phyloP scores from a whole-genome alignment of 2,329 filamentous ascomycete genomes.

The Thermoascus crustaceus region DNA sequence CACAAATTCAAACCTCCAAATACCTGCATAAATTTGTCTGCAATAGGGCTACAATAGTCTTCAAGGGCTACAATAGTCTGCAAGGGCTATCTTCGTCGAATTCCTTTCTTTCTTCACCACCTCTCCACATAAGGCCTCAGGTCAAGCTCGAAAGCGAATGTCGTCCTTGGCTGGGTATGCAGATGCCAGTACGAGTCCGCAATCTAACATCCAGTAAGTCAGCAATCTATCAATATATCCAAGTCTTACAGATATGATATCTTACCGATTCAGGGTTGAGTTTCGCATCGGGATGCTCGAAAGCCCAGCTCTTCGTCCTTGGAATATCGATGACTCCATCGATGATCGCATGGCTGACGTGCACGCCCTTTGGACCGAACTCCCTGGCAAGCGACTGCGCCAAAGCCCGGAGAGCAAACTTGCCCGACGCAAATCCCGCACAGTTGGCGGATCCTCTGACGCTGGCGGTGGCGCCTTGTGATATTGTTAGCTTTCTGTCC shows the following conservation, averaged over 20 bases:
- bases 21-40: too few relatives aligned
- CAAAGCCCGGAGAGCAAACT: constrained; percentile 69
- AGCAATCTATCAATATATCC: not conserved
- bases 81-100: not conserved
- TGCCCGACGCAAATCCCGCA: constrained; percentile 65
- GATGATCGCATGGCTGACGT: constrained; percentile 73
- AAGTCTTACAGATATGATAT: constrained; percentile 11
- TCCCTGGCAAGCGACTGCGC: constrained; percentile 70
- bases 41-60: too few relatives aligned
- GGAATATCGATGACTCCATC: constrained; percentile 82
- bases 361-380: constrained; percentile 75
- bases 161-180: constrained; percentile 69
- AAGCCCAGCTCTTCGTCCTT: constrained; percentile 53
- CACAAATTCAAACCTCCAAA: too few relatives aligned
- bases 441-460: constrained; percentile 63
- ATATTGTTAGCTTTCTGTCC: not conserved
- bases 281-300: constrained; percentile 56
- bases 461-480: constrained; percentile 66
- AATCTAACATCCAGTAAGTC: constrained; percentile 53
- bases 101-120: constrained; percentile 46
- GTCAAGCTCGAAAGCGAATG: constrained; percentile 76
- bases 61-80: too few relatives aligned
- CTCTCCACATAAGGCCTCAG: constrained; percentile 75
- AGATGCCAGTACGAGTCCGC: constrained; percentile 79
- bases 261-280: constrained; percentile 66